Base-by-base conservation (phyloP, 2,329 filamentous ascomycete genomes). In the Verticillium albo-atrum region DNA sequence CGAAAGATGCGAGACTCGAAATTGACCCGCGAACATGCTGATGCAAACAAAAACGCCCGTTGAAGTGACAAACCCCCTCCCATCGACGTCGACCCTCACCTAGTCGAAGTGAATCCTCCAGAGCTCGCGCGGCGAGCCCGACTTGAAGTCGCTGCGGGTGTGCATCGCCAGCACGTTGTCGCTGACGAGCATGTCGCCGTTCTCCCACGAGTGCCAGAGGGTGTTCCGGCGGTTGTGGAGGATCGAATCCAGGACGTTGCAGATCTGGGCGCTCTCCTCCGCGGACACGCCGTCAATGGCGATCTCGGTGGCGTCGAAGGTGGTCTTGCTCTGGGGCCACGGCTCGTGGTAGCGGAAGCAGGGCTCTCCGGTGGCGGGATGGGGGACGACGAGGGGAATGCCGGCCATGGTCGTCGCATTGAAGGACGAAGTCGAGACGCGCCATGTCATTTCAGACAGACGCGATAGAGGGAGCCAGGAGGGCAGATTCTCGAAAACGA, bases 341-440 rank as follows among this genome's bases (percentile, higher is more conserved):
- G 80, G 79, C 63, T 85, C 79, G 60, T 84, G 81, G 65, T 80
- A 86, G 25, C 81, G 77, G 5, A 86, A 64, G 63, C 82, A 85
- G 0, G 79, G 76, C 14, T 72, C 69, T 0, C 71, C 73, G 0
- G 78, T 82, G 0, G 70, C 69, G 0, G 79, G 80, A 59, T 85
- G 82, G 0, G 71, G 64, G 1, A 76, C 61, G 0, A 82, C 70
- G 4, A 85, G 65, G 0, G 77, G 79, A 0, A 84, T 69, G 1
- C 74, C 72, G 2, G 63, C 69, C n/a, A 84, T 67, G 2, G 70
- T 71, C 0, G 77, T 76, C 3, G 75, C 67, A 64, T 77, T 71
- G 56, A 84, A 84, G 0, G 78, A 77, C 1, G 75, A 67, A 0
- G 81, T 84, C 4, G 72, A 70, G 2, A 83, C 80, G 0, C 72